These are phyloP conservation scores for Talaromyces sp. DNA, from an alignment of 2,329 filamentous ascomycete genomes.

Conservation along the genomic window DNA sequence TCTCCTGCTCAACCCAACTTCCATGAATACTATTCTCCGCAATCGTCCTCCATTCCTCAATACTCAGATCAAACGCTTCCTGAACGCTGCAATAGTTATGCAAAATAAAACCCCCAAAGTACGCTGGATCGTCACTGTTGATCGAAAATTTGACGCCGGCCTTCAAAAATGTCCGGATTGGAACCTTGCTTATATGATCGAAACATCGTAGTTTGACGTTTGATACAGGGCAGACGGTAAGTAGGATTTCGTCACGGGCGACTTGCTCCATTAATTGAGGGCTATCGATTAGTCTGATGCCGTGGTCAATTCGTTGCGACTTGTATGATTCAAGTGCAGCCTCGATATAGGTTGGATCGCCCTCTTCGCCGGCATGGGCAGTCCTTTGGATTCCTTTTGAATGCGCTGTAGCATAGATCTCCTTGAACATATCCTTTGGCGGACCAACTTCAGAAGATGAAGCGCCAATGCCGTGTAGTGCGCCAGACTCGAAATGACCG, in stretches of 20 bases:
- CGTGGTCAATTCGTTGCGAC: conserved; percentile 70
- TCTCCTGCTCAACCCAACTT: conserved; percentile 64
- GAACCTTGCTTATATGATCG: conserved; percentile 52
- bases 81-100: conserved; percentile 75
- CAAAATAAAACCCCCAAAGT: conserved; percentile 71
- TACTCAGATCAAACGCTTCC: conserved; percentile 61
- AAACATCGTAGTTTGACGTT: conserved; percentile 65
- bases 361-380: conserved; percentile 74
- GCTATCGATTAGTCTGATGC: conserved; percentile 63
- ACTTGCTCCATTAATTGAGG: conserved; percentile 56
- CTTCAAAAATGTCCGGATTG: conserved; percentile 62
- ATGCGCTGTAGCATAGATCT: conserved; percentile 57
- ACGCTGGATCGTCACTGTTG: conserved; percentile 72
- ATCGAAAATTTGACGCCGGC: conserved; percentile 65
- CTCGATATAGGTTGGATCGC: conserved; percentile 62
- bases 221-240: conserved; percentile 71
- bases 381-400: conserved; percentile 59
- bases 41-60: conserved; percentile 66
- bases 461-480: conserved; percentile 62
- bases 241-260: conserved; percentile 54
- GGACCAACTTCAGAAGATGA: conserved; percentile 60
- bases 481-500: conserved; percentile 46
- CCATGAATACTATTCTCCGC: conserved; percentile 60
- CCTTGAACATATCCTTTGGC: conserved; percentile 57
- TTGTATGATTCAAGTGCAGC: conserved; percentile 59